phyloP scores from a whole-genome alignment of 2,329 filamentous ascomycete species.

The Ampelomyces quisqualis region DNA sequence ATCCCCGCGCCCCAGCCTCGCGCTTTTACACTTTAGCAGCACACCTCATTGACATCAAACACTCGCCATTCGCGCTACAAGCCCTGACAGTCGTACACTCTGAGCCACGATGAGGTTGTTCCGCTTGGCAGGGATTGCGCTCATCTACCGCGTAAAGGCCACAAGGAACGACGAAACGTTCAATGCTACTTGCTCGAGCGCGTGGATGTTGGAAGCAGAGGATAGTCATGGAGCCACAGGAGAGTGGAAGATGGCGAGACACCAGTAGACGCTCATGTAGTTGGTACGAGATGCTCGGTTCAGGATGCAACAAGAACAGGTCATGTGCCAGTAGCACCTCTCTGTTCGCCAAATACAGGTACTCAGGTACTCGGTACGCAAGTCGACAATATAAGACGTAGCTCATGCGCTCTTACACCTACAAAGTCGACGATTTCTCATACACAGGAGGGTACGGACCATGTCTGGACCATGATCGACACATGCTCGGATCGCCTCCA shows the following conservation, averaged over 20 bases:
- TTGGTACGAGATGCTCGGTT: too few relatives aligned
- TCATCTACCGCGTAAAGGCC: constrained; percentile 31
- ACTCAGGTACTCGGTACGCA: too few relatives aligned
- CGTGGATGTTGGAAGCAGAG: constrained; percentile 23
- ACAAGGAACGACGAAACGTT: constrained; percentile 18
- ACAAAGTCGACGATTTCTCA: neutral
- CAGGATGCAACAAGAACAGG: too few relatives aligned
- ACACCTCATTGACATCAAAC: too few relatives aligned
- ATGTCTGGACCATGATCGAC: neutral
- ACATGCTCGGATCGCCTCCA: constrained; percentile 8
- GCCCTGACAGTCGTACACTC: constrained; percentile 27
- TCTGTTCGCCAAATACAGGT: too few relatives aligned
- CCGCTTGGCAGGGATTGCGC: constrained; percentile 26
- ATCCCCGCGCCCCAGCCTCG: too few relatives aligned
- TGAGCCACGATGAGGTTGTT: constrained; percentile 33
- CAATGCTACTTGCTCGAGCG: constrained; percentile 30
- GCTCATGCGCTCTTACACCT: too few relatives aligned
- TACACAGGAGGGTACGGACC: too few relatives aligned
- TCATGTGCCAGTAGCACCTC: too few relatives aligned
- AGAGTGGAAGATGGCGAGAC: constrained; percentile 32
- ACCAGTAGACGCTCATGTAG: constrained; percentile 34
- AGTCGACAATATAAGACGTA: too few relatives aligned
- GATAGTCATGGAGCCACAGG: constrained; percentile 8
- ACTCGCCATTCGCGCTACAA: too few relatives aligned
- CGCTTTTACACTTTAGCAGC: too few relatives aligned